Conservation (phyloP, 768 basidiomycete species). For the Dacryopinax primogenitus region DNA sequence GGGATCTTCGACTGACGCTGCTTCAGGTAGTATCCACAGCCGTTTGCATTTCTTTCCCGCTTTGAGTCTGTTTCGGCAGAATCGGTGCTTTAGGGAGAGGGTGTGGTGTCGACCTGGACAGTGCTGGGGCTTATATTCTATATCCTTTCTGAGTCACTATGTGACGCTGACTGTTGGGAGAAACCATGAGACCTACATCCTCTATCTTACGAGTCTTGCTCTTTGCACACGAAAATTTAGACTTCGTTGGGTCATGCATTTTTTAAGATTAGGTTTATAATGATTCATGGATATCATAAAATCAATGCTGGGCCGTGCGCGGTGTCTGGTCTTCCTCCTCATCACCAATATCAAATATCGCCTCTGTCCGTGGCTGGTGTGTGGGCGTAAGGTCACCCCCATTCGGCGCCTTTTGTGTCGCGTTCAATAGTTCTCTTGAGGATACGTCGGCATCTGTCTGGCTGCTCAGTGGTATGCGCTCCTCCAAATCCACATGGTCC, state of each 20-base stretch:
- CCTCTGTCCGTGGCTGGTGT: conserved; percentile 22
- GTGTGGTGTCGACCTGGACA: neutral
- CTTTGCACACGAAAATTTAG: neutral
- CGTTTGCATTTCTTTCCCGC: neutral
- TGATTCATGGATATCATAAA: neutral
- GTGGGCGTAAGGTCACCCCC: neutral
- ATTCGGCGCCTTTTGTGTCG: neutral
- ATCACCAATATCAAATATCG: conserved; percentile 38
- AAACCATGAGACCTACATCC: conserved; percentile 8
- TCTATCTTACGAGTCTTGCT: neutral
- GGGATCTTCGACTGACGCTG: conserved; percentile 3
- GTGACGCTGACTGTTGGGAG: neutral
- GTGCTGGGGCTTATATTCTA: conserved; percentile 5
- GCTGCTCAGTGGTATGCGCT: neutral
- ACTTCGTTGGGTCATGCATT: neutral
- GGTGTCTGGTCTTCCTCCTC: conserved; percentile 34
- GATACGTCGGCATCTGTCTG: neutral
- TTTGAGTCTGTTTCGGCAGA: neutral
- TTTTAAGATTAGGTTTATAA: neutral
- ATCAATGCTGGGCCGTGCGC: conserved; percentile 8
- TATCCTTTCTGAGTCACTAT: conserved; percentile 7
- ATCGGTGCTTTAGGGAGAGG: conserved; percentile 1
- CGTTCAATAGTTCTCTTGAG: neutral
- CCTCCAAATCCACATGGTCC: neutral
- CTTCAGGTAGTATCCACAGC: neutral